Base-by-base conservation (phyloP, 179 eudicot genomes). In the Heliamphora pulchella region DNA sequence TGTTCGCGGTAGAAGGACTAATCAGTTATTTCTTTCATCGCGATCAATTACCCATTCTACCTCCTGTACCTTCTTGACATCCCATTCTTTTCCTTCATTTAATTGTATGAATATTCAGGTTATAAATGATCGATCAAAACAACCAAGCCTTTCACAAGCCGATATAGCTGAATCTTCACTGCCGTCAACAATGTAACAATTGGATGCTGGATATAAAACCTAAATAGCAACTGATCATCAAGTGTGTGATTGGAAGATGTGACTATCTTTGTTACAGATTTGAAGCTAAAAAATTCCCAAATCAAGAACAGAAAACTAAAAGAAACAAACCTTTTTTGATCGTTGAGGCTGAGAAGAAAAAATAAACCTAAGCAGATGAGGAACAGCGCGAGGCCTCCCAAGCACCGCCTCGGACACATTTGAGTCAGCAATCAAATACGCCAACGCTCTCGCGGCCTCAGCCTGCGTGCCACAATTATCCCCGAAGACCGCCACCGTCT, bases 391-490 rank as follows among this genome's bases (percentile, higher is more conserved):
- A 65, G 91, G 91, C 87, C 99, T 82, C 17, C 80, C 93, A 41
- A 96, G 85, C 11, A 96, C 98, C 9, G 81, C 89, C 81, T 82
- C 85, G 6, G 90, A 75, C 71, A 96, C 95, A 80, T 84, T 79
- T 0, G 89, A 89, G 87, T 96, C 99, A 3, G 99, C 97, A 80
- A 96, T 90, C 84, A 96, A 82, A 80, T 94, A 94, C 7, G 99
- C 97, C 88, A 96, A 83, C 13, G 99, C 97, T 83, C 99, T 90
- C 6, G 98, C 99, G 3, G 97, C 87, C 89, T 96, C 99, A 0
- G 94, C 96, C 81, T 94, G 98, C 0, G 93, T 91, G 63, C 87
- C 94, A 66, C 78, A 81, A 73, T 82, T 86, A 2, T 89, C 94
- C 6, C 86, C 90, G 0, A 87, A 77, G 3, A 78, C 82, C 53